phyloP scores from a whole-genome alignment of 768 basidiomycete species.

The Myochromella boudieri region DNA sequence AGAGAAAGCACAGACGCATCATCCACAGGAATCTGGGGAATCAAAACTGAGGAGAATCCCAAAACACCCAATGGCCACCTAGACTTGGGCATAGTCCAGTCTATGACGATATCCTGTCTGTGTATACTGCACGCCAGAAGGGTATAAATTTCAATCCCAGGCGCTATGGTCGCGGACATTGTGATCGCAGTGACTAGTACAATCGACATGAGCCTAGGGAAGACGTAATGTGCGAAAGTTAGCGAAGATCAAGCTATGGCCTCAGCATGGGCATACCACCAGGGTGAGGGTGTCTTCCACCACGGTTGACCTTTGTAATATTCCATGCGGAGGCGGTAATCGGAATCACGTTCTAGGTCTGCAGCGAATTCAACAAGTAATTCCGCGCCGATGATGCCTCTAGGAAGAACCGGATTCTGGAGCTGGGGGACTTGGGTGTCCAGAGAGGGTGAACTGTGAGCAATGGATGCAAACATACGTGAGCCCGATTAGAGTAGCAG shows the following conservation, averaged over 20 bases:
- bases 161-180: constrained; percentile 58
- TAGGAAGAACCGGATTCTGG: constrained; percentile 41
- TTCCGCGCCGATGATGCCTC: constrained; percentile 45
- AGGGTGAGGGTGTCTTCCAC: constrained; percentile 75
- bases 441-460: constrained; percentile 14
- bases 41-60: not conserved
- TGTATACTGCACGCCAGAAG: constrained; percentile 64
- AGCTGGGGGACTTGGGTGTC: constrained; percentile 27
- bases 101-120: constrained; percentile 58
- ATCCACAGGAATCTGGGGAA: not conserved
- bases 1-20: not conserved
- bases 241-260: constrained; percentile 1
- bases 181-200: constrained; percentile 58
- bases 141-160: constrained; percentile 75
- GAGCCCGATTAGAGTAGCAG: not conserved
- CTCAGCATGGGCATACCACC: constrained; percentile 52
- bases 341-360: constrained; percentile 26
- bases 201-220: constrained; percentile 54
- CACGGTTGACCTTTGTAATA: constrained; percentile 46
- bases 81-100: constrained; percentile 19
- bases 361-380: constrained; percentile 46
- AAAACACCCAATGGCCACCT: not conserved
- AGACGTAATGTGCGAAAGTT: not conserved
- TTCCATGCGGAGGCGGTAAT: constrained; percentile 12
- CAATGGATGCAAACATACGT: not conserved